phyloP scores from a whole-genome alignment of 2,329 filamentous ascomycete species.

The Chalaropsis thielavioides region DNA sequence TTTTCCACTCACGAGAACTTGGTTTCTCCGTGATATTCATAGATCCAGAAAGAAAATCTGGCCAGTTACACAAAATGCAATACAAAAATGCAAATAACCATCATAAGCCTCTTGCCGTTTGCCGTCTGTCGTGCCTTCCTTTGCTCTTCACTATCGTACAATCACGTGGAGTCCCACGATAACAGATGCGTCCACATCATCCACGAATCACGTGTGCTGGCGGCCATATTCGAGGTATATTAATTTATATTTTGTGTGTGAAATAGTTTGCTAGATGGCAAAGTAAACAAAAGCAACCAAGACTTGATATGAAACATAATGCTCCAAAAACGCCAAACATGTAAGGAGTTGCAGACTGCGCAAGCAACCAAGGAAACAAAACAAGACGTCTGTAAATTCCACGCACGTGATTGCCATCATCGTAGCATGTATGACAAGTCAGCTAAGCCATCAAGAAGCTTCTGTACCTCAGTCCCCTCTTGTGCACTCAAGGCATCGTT shows the following conservation, averaged over 20 bases:
- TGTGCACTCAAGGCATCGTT: background rate
- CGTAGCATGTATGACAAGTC: slow-evolving; percentile 13
- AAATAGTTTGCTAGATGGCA: background rate
- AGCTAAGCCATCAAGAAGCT: slow-evolving; percentile 1
- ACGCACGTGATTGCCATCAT: background rate
- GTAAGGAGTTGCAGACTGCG: background rate
- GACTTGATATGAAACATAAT: background rate
- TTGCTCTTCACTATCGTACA: slow-evolving; percentile 12
- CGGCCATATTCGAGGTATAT: background rate
- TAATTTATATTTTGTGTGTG: background rate
- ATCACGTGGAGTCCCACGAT: background rate
- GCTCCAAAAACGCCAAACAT: background rate
- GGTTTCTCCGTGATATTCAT: background rate
- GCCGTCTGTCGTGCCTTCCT: background rate
- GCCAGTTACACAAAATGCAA: background rate
- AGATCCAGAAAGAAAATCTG: background rate
- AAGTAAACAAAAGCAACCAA: background rate
- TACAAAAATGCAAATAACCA: background rate
- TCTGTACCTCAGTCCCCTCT: background rate
- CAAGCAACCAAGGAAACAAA: background rate
- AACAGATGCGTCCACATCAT: too few species aligned
- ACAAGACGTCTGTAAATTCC: background rate
- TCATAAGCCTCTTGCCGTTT: background rate
- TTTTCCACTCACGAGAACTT: background rate
- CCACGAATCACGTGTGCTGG: background rate